Evolutionary conservation across 1,284 basidiomycete genomes (phyloP).

Genomic region (Phlebopus sp.): DNA sequence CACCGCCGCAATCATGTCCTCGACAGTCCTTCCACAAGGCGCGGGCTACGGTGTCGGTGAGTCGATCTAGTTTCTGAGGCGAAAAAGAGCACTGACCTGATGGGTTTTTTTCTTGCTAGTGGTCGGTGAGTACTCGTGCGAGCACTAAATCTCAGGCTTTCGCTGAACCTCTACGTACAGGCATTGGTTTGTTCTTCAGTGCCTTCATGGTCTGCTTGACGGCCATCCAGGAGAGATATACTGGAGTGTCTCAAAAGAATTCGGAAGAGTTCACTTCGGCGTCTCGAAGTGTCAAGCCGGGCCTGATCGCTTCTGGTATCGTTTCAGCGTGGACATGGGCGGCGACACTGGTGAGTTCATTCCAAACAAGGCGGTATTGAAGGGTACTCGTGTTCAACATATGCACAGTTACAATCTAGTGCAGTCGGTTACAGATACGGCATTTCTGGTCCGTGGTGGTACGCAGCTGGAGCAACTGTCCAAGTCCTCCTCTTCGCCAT

Average conservation of each 20-base stretch:
- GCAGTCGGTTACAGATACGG: constrained; percentile 85
- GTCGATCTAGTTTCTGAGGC: constrained; percentile 25
- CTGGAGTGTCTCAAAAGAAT: constrained; percentile 66
- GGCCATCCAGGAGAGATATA: constrained; percentile 69
- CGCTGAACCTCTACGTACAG: constrained; percentile 32
- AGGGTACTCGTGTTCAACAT: constrained; percentile 1
- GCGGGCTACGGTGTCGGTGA: constrained; percentile 83
- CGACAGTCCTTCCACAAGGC: constrained; percentile 54
- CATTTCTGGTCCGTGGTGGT: constrained; percentile 71
- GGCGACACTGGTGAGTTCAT: constrained; percentile 56
- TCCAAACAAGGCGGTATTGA: background rate
- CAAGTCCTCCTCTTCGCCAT: constrained; percentile 73
- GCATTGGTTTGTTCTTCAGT: constrained; percentile 83
- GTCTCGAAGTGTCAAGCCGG: constrained; percentile 80
- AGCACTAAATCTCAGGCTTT: background rate
- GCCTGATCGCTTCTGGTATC: constrained; percentile 87
- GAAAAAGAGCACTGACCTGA: background rate
- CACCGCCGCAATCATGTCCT: constrained; percentile 20
- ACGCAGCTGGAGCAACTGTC: constrained; percentile 67
- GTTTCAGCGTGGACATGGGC: constrained; percentile 87
- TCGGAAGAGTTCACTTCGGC: constrained; percentile 85
- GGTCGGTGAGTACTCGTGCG: constrained; percentile 39
- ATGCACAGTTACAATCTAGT: constrained; percentile 60
- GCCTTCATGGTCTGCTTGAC: constrained; percentile 73
- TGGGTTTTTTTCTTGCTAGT: constrained; percentile 31